Evolutionary conservation across 2,329 filamentous ascomycete species (phyloP), one percentile per base, ranked within the genome.

Genomic region (Dryadomyces sulphureus): DNA sequence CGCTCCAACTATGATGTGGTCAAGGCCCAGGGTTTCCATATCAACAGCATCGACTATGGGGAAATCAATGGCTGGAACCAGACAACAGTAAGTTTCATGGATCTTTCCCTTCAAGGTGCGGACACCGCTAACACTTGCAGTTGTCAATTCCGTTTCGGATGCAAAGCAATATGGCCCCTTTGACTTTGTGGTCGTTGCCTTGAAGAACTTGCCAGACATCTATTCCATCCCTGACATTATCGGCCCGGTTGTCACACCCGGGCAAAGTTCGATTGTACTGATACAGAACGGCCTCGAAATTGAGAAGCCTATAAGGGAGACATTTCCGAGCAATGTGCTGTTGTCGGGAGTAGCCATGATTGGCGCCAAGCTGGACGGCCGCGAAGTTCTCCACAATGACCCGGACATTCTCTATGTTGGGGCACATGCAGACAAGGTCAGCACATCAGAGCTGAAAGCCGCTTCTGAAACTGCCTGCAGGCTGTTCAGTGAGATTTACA

Each of bases 201-300:
- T 36, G 34, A 48, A 46, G 40, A 38, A 38, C 20, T 21, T 48
- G 24, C 47, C 47, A 2, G 47, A 45, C 21, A 25, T 40, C 25
- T 40, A 45, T n/a, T 12, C 24, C 12, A 41, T 38, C 12, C 11
- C 47, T 8, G 43, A 38, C 32, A 36, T 39, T 2, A 27, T 48
- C 20, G 11, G 16, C 7, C 43, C 47, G 1, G 43, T 24, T 14
- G 40, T 48, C 8, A 35, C 40, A 14, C 24, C 38, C 2, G 19
- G 12, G 14, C 14, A 24, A 16, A 48, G 39, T 14, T 17, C 43
- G 19, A 27, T 48, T 9, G 44, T 48, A 9, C 43, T 48, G 22
- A 35, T 45, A 14, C 47, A 48, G 47, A 48, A 48, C 43, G 47
- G 47, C 40, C 39, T 48, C 38, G 43, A 11, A 19, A 48, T 45